A percentile compares a stretch with the other conserved stretches of the same genome.
phyloP scores from a whole-genome alignment of 495 filamentous ascomycete genomes.

The Daldinia grandis region DNA sequence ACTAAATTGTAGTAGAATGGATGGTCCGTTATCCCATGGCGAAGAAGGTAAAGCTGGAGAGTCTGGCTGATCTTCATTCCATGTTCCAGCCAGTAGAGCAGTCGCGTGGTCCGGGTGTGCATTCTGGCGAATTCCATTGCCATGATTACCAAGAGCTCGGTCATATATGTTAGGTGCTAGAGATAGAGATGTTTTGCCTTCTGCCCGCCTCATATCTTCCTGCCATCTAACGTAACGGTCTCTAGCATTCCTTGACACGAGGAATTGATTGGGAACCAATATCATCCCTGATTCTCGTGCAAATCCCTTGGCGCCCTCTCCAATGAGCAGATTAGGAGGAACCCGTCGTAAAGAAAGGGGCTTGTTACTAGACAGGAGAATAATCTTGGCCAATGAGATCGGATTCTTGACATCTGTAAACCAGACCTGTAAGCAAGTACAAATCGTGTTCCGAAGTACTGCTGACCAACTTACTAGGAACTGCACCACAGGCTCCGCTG shows the following conservation, averaged over 20 bases:
- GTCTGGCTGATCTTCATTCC: conserved; percentile 68
- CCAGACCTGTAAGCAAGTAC: background rate
- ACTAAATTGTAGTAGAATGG: background rate
- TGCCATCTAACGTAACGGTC: conserved; percentile 81
- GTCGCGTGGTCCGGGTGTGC: conserved; percentile 57
- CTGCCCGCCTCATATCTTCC: conserved; percentile 71
- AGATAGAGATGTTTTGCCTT: conserved; percentile 36
- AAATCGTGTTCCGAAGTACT: background rate
- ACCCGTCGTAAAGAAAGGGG: conserved; percentile 83
- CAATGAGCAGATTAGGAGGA: conserved; percentile 90
- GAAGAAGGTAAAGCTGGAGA: conserved; percentile 48
- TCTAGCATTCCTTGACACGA: conserved; percentile 77
- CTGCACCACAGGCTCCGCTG: conserved; percentile 92
- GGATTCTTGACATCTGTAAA: conserved; percentile 86
- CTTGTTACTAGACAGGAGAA: conserved; percentile 77
- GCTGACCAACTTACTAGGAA: conserved; percentile 69
- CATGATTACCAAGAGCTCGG: conserved; percentile 22
- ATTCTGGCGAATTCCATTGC: conserved; percentile 31
- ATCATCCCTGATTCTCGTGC: conserved; percentile 78
- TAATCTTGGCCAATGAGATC: conserved; percentile 81
- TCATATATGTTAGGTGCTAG: conserved; percentile 37
- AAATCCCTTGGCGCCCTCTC: conserved; percentile 82
- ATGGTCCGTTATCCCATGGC: conserved; percentile 14
- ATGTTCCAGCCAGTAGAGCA: conserved; percentile 63
- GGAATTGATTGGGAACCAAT: conserved; percentile 70